These are phyloP conservation scores for Phyllostachys edulis DNA, from an alignment of 176 grass and related monocot genomes.

Conservation along the genomic window DNA sequence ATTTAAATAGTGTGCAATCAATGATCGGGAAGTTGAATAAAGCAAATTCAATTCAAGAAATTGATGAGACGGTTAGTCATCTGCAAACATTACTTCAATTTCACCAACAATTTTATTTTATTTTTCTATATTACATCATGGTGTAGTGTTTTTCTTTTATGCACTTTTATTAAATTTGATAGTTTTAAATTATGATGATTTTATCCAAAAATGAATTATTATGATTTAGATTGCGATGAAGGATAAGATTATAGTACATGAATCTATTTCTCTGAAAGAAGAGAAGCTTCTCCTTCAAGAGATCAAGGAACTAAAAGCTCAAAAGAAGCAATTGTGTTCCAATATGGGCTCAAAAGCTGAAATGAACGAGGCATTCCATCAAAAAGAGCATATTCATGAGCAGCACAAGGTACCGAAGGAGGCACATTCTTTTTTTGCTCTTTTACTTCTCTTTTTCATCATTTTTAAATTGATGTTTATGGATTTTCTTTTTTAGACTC, in stretches of 20 bases:
- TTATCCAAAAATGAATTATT: background rate
- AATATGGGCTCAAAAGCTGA: constrained; percentile 68
- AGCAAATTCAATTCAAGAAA: constrained; percentile 88
- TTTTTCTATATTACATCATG: background rate
- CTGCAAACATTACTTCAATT: background rate
- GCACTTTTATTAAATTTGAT: background rate
- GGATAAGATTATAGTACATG: constrained; percentile 70
- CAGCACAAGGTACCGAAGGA: constrained; percentile 55
- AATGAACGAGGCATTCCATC: constrained; percentile 72
- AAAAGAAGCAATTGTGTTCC: constrained; percentile 57
- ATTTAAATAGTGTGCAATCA: constrained; percentile 60
- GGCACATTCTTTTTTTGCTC: too few relatives aligned
- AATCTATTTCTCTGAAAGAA: constrained; percentile 71
- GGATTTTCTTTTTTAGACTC: constrained; percentile 44
- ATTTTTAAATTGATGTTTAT: constrained; percentile 9
- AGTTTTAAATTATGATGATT: background rate
- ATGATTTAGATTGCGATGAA: constrained; percentile 65
- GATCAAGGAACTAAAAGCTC: constrained; percentile 81
- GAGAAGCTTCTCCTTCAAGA: constrained; percentile 81
- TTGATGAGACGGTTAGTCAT: constrained; percentile 63
- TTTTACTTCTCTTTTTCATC: constrained; percentile 14
- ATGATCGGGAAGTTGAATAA: constrained; percentile 77
- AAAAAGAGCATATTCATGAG: constrained; percentile 76
- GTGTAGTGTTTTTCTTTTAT: constrained; percentile 1
- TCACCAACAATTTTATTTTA: background rate